Conservation (phyloP, 1,139 yeast species). For the Lodderomyces parapsilosis region DNA sequence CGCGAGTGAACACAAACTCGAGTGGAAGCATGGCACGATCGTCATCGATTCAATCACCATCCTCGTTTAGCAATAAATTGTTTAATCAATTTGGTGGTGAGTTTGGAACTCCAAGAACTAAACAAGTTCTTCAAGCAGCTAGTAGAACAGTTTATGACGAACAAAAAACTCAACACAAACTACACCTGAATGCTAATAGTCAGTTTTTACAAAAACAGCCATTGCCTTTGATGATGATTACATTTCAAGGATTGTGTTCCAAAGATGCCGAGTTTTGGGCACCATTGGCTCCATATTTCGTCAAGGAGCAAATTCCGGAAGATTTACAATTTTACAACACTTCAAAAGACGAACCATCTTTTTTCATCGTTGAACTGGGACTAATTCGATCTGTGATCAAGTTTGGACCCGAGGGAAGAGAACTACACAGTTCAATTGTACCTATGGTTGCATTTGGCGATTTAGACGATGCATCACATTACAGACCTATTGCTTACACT, state of each 20-base stretch:
- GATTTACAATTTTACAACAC: slow-evolving; percentile 53
- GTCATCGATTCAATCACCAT: slow-evolving; percentile 13
- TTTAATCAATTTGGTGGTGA: slow-evolving; percentile 15
- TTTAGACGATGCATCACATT: slow-evolving; percentile 35
- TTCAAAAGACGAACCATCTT: slow-evolving; percentile 38
- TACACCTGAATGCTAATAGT: slow-evolving; percentile 24
- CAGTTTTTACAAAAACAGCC: slow-evolving; percentile 53
- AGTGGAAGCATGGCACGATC: slow-evolving; percentile 10
- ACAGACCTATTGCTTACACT: slow-evolving; percentile 46
- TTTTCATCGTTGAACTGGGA: slow-evolving; percentile 81
- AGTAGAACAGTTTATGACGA: slow-evolving; percentile 48
- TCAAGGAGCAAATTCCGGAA: slow-evolving; percentile 47
- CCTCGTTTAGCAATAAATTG: slow-evolving; percentile 11
- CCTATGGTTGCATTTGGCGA: slow-evolving; percentile 94
- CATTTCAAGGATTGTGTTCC: slow-evolving; percentile 65
- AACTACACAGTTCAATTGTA: slow-evolving; percentile 70
- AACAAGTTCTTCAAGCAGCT: slow-evolving; percentile 63
- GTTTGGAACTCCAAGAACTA: slow-evolving; percentile 63
- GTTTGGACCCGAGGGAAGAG: slow-evolving; percentile 54
- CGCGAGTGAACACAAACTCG: not conserved
- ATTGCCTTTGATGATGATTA: slow-evolving; percentile 63
- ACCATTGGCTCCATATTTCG: slow-evolving; percentile 51
- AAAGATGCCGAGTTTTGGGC: slow-evolving; percentile 68
- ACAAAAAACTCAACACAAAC: slow-evolving; percentile 33
- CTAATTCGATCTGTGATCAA: slow-evolving; percentile 61